phyloP scores from a whole-genome alignment of 805 yeast species.

The Cyberlindnera euphorbiae region DNA sequence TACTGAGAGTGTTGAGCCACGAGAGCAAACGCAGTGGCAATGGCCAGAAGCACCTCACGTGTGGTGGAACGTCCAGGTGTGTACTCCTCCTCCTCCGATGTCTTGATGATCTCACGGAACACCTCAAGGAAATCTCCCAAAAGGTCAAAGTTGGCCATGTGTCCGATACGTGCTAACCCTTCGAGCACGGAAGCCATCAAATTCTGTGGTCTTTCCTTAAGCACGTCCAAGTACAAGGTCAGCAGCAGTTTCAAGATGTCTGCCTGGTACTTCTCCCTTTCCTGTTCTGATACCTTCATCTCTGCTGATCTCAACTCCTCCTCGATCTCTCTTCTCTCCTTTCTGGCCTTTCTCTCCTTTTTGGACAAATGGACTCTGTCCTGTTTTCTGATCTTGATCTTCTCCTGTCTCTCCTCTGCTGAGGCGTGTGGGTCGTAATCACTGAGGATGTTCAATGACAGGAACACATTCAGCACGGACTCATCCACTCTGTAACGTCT shows the following conservation, averaged over 20 bases:
- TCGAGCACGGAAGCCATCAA: conserved; percentile 85
- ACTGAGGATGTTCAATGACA: conserved; percentile 59
- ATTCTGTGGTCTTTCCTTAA: conserved; percentile 56
- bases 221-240: conserved; percentile 69
- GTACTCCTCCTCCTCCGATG: conserved; percentile 41
- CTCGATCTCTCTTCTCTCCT: conserved; percentile 82
- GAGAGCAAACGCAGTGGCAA: conserved; percentile 86
- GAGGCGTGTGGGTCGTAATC: conserved; percentile 69
- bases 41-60: conserved; percentile 74
- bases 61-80: conserved; percentile 38
- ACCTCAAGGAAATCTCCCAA: conserved; percentile 92
- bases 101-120: conserved; percentile 70
- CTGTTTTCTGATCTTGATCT: conserved; percentile 64
- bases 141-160: conserved; percentile 86
- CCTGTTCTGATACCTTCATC: conserved; percentile 79
- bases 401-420: conserved; percentile 39
- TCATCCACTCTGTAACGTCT: conserved; percentile 82
- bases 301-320: conserved; percentile 87
- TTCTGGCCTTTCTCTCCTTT: conserved; percentile 80
- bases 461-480: conserved; percentile 65
- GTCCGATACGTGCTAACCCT: conserved; percentile 87
- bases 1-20: conserved; percentile 68
- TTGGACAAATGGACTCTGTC: conserved; percentile 90
- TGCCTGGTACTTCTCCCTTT: conserved; percentile 80
- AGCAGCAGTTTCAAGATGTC: conserved; percentile 73